These are phyloP conservation scores for Hygrophila difformis DNA, from an alignment of 257 asterid genomes.

Conservation along the genomic window DNA sequence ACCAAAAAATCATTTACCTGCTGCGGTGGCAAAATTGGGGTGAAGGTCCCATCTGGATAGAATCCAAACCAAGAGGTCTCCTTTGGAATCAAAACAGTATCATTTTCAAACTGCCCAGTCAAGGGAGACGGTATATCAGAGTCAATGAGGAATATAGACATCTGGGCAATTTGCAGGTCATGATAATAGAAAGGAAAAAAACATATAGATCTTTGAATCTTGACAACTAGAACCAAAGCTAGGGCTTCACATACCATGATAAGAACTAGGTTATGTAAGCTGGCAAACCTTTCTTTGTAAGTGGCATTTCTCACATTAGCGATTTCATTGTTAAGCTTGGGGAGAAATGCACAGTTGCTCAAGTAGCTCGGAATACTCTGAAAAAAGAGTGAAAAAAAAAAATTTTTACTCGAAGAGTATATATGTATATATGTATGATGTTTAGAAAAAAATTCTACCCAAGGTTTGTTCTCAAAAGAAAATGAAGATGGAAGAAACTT, in stretches of 20 bases:
- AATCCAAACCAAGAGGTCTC: slow-evolving; percentile 96
- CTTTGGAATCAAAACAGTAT: slow-evolving; percentile 82
- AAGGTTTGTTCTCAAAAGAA: no score
- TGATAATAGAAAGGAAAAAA: not conserved
- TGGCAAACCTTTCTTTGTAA: slow-evolving; percentile 71
- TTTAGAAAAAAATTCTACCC: no score
- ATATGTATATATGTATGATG: no score
- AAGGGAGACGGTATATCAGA: not conserved
- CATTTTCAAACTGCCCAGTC: slow-evolving; percentile 65
- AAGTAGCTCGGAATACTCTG: slow-evolving; percentile 72
- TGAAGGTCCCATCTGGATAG: slow-evolving; percentile 80
- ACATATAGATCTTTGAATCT: no score
- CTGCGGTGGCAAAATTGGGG: slow-evolving; percentile 55
- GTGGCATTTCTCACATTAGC: slow-evolving; percentile 63
- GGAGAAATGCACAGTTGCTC: slow-evolving; percentile 70
- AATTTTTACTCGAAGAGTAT: no score
- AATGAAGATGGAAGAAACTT: no score
- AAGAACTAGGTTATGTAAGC: slow-evolving; percentile 75
- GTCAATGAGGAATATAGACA: no score
- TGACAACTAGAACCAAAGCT: no score
- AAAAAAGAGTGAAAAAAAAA: not conserved
- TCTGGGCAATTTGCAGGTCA: not conserved
- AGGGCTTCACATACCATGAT: slow-evolving; percentile 52
- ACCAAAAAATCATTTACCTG: slow-evolving; percentile 31
- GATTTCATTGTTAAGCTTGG: slow-evolving; percentile 83